These are phyloP conservation scores for Ganoderma resinaceum DNA, from an alignment of 1,284 basidiomycete species.

Conservation along the genomic window DNA sequence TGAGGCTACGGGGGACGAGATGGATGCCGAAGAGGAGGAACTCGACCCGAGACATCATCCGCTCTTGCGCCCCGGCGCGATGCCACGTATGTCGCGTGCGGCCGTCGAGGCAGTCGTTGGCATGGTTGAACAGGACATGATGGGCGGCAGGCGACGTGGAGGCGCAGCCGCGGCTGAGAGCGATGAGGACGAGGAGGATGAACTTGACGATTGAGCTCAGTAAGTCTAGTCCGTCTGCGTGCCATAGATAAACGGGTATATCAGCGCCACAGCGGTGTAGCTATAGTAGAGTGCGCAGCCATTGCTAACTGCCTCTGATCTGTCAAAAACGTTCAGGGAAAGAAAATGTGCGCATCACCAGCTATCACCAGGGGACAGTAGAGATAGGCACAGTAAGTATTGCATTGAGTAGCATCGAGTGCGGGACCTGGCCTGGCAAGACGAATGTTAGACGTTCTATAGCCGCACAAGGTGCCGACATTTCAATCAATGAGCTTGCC, in stretches of 20 bases:
- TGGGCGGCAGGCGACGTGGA: slow-evolving; percentile 7
- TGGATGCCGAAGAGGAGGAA: slow-evolving; percentile 44
- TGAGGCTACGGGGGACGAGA: slow-evolving; percentile 34
- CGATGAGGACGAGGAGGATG: slow-evolving; percentile 17
- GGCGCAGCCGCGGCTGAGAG: slow-evolving; percentile 3
- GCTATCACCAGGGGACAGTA: too few relatives aligned
- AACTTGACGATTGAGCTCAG: slow-evolving; percentile 20
- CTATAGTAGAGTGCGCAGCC: too few relatives aligned
- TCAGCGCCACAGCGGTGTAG: too few relatives aligned
- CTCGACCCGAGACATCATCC: slow-evolving; percentile 66
- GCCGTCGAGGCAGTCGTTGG: slow-evolving; percentile 69
- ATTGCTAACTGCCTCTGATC: too few relatives aligned
- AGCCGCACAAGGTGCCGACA: background rate
- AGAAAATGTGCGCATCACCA: too few relatives aligned
- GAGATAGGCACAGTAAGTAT: too few relatives aligned
- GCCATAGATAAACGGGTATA: background rate
- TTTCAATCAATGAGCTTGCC: background rate
- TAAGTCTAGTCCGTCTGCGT: background rate
- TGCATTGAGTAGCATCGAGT: too few relatives aligned
- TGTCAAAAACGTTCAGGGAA: too few relatives aligned
- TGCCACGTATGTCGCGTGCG: slow-evolving; percentile 70
- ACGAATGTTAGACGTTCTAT: too few relatives aligned
- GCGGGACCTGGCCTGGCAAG: too few relatives aligned
- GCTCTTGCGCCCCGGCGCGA: slow-evolving; percentile 67
- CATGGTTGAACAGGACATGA: slow-evolving; percentile 55